Conservation (phyloP, 2,329 filamentous ascomycete genomes). For the Cephalotrichum gorgonifer region DNA sequence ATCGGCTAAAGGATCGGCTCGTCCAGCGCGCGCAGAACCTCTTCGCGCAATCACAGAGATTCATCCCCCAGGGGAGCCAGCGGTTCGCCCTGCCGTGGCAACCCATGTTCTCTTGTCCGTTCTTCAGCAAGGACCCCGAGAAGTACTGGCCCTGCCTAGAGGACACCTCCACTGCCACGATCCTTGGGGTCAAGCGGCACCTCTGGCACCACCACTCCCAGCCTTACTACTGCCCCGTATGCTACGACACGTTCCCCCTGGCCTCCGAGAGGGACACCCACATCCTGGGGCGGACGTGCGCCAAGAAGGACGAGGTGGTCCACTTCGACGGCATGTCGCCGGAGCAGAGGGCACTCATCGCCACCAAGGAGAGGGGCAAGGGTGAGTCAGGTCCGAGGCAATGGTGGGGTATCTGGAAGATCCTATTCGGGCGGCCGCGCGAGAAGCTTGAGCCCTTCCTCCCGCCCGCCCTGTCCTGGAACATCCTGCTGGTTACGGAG, state of each 20-base stretch:
- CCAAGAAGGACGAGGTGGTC: background rate
- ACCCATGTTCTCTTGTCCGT: background rate
- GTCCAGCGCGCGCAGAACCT: background rate
- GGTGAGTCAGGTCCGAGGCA: background rate
- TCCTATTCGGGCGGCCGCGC: background rate
- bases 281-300: slow-evolving; percentile 3
- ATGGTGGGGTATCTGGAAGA: background rate
- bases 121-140: background rate
- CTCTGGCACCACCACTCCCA: background rate
- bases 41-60: background rate
- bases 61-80: background rate
- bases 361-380: background rate
- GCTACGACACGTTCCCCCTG: background rate
- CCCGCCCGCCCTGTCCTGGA: background rate
- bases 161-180: background rate
- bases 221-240: slow-evolving; percentile 5
- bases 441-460: background rate
- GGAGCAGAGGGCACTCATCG: background rate
- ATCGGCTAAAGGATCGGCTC: background rate
- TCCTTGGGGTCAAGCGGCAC: background rate
- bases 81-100: background rate
- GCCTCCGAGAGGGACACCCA: background rate
- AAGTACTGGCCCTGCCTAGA: background rate
- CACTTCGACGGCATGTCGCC: background rate
- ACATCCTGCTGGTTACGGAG: background rate